Conservation (phyloP, 495 filamentous ascomycete species). For the Parathielavia hyrcaniae region DNA sequence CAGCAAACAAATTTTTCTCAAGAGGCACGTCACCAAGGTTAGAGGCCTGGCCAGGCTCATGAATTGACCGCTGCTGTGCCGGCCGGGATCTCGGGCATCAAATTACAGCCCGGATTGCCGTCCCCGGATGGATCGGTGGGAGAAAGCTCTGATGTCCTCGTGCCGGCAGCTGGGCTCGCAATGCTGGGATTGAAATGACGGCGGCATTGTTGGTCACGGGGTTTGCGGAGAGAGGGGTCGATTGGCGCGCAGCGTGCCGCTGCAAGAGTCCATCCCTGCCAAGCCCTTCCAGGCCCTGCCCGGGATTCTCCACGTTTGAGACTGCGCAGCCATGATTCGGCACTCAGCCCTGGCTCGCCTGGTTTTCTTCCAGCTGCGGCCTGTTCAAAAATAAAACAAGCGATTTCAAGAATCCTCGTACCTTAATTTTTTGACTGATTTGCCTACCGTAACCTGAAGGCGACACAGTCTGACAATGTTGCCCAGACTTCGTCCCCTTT, state of each 20-base stretch:
- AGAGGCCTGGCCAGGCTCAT: neutral
- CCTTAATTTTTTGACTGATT: too few species aligned
- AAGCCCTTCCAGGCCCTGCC: conserved; percentile 19
- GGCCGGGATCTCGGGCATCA: conserved; percentile 12
- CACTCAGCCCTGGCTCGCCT: neutral
- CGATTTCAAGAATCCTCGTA: neutral
- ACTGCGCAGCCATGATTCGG: conserved; percentile 13
- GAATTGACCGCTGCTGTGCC: conserved; percentile 24
- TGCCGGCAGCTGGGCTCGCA: conserved; percentile 16
- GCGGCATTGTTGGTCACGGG: conserved; percentile 25
- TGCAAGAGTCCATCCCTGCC: conserved; percentile 21
- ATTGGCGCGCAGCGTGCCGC: conserved; percentile 12
- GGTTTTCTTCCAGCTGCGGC: neutral
- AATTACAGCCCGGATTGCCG: conserved; percentile 8
- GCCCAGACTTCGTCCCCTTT: neutral
- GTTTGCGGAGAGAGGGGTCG: conserved; percentile 16
- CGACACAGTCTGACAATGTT: too few species aligned
- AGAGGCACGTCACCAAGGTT: conserved; percentile 1
- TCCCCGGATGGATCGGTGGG: conserved; percentile 9
- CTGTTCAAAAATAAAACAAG: neutral
- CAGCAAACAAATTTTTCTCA: conserved; percentile 3
- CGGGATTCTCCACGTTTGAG: conserved; percentile 9
- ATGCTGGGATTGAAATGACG: conserved; percentile 3
- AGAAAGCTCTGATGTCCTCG: conserved; percentile 35
- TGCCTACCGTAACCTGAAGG: too few species aligned